These are phyloP conservation scores for Malassezia equina DNA, from an alignment of 1,284 basidiomycete species.

Conservation along the genomic window DNA sequence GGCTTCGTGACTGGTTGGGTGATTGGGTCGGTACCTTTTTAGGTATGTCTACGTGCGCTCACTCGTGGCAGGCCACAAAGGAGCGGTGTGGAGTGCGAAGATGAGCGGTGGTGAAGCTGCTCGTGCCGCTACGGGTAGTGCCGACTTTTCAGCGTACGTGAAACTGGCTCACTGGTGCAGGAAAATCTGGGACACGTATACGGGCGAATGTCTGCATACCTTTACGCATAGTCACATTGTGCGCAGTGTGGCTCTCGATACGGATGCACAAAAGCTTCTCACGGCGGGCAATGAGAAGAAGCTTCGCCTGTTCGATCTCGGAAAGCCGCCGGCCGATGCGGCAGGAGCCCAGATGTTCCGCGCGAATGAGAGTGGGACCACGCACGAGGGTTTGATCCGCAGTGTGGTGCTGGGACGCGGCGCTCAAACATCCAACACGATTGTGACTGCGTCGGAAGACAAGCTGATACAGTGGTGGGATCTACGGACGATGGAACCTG, in stretches of 20 bases:
- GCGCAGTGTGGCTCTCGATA: slow-evolving; percentile 76
- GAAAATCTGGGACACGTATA: slow-evolving; percentile 95
- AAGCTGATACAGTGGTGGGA: slow-evolving; percentile 95
- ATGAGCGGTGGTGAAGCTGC: slow-evolving; percentile 60
- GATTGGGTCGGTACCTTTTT: slow-evolving; percentile 99
- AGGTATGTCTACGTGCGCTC: slow-evolving; percentile 49
- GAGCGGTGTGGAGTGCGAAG: slow-evolving; percentile 94
- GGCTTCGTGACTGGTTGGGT: slow-evolving; percentile 54
- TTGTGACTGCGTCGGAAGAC: slow-evolving; percentile 84
- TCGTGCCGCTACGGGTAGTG: slow-evolving; percentile 81
- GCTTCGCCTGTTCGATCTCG: slow-evolving; percentile 82
- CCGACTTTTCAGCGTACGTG: slow-evolving; percentile 90
- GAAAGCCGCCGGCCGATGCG: slow-evolving; percentile 54
- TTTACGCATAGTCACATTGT: slow-evolving; percentile 98
- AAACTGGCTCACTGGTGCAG: background rate
- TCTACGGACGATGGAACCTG: slow-evolving; percentile 63
- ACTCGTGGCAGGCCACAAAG: slow-evolving; percentile 65
- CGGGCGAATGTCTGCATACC: slow-evolving; percentile 73
- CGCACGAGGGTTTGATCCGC: slow-evolving; percentile 78
- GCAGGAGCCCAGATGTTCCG: slow-evolving; percentile 65
- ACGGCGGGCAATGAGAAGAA: slow-evolving; percentile 98
- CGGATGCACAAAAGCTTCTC: slow-evolving; percentile 59
- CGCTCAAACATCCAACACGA: slow-evolving; percentile 52
- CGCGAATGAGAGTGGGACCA: slow-evolving; percentile 50
- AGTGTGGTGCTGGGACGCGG: slow-evolving; percentile 73